phyloP scores from a whole-genome alignment of 2,329 filamentous ascomycete genomes.

The Cercospora zeae-maydis region DNA sequence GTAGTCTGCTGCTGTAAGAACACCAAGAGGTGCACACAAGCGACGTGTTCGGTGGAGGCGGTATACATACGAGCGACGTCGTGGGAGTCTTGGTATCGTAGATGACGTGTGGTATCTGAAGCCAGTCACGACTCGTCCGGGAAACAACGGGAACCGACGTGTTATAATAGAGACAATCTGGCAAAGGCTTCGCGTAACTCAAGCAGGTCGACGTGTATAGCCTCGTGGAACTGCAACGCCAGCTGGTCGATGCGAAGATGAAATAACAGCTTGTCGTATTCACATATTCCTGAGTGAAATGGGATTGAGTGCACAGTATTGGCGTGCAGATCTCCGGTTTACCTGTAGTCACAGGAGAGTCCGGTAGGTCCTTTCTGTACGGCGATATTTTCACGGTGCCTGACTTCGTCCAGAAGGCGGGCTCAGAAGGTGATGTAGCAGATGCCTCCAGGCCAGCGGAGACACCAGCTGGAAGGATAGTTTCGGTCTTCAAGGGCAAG shows the following conservation, averaged over 20 bases:
- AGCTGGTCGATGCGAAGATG: neutral
- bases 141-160: neutral
- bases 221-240: neutral
- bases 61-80: neutral
- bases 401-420: neutral
- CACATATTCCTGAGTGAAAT: neutral
- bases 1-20: neutral
- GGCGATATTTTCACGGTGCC: neutral
- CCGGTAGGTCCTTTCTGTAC: neutral
- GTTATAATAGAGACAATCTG: neutral
- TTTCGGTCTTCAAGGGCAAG: neutral
- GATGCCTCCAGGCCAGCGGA: neutral
- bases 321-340: neutral
- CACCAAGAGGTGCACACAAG: neutral
- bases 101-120: neutral
- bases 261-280: neutral
- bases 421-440: neutral
- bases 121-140: neutral
- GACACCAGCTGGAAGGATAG: neutral
- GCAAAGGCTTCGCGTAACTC: neutral
- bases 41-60: neutral
- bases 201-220: neutral
- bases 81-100: neutral
- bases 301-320: neutral
- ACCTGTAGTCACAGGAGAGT: neutral